phyloP scores from a whole-genome alignment of 805 yeast genomes.

The Barnettozyma botsteinii region DNA sequence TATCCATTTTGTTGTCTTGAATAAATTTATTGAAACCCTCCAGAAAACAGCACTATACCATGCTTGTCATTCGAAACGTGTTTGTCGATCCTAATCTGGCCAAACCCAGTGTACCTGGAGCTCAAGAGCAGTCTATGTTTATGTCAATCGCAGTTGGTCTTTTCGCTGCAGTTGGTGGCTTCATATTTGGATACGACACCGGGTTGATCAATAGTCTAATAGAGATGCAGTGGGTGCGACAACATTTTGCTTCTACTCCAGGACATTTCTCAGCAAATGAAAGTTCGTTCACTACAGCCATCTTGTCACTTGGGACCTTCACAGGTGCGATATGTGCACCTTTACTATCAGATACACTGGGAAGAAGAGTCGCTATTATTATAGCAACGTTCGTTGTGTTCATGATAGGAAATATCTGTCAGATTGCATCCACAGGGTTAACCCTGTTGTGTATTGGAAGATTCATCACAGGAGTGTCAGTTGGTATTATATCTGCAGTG shows the following conservation, averaged over 20 bases:
- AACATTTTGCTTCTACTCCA: slow-evolving; percentile 46
- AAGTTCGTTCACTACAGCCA: slow-evolving; percentile 67
- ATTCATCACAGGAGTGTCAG: slow-evolving; percentile 62
- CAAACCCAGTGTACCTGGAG: slow-evolving; percentile 18
- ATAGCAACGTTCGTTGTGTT: slow-evolving; percentile 57
- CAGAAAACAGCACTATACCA: not conserved
- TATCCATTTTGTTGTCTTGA: no score
- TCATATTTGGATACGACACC: slow-evolving; percentile 85
- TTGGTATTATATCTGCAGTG: slow-evolving; percentile 75
- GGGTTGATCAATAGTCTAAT: slow-evolving; percentile 75
- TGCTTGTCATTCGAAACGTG: slow-evolving; percentile 16
- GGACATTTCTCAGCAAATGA: slow-evolving; percentile 51
- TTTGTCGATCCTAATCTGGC: slow-evolving; percentile 14
- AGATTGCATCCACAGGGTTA: slow-evolving; percentile 46
- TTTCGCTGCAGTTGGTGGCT: slow-evolving; percentile 88
- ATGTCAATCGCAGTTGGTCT: slow-evolving; percentile 71
- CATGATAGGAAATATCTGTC: slow-evolving; percentile 65
- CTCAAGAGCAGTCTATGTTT: slow-evolving; percentile 42
- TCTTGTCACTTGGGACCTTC: slow-evolving; percentile 79
- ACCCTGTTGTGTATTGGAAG: slow-evolving; percentile 65
- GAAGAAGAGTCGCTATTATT: slow-evolving; percentile 64
- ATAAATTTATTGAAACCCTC: no score
- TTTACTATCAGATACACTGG: slow-evolving; percentile 60
- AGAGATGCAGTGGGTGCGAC: slow-evolving; percentile 66
- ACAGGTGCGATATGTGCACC: slow-evolving; percentile 59